phyloP scores from a whole-genome alignment of 2,329 filamentous ascomycete genomes.

The Botrytis squamosa region DNA sequence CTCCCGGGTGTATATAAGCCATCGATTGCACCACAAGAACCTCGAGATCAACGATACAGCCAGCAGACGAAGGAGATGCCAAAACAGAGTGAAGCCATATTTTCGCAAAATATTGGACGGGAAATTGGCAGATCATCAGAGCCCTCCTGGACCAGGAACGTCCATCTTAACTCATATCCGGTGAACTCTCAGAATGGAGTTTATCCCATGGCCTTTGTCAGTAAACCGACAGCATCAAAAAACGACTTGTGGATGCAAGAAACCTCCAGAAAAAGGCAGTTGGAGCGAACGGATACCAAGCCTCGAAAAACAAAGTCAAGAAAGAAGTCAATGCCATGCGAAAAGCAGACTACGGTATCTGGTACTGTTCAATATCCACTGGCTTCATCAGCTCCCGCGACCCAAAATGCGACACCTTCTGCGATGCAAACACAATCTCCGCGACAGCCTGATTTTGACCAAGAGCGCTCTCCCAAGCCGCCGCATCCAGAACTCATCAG shows the following conservation, averaged over 20 bases:
- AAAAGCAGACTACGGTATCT: neutral
- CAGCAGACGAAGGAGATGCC: neutral
- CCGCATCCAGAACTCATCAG: conserved; percentile 4
- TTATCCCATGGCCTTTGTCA: conserved; percentile 4
- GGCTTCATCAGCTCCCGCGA: neutral
- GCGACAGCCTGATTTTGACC: neutral
- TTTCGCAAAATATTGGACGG: neutral
- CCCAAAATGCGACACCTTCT: neutral
- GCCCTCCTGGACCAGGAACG: neutral
- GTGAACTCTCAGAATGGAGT: conserved; percentile 2
- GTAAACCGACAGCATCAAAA: neutral
- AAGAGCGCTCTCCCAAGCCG: neutral
- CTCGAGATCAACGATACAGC: neutral
- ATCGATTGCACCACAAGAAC: neutral
- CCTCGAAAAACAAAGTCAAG: conserved; percentile 1
- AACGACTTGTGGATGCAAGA: neutral
- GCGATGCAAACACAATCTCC: neutral
- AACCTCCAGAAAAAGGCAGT: neutral
- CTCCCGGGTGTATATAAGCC: neutral
- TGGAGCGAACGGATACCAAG: neutral
- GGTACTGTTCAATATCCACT: neutral
- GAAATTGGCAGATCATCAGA: neutral
- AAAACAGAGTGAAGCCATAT: neutral
- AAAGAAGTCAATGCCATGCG: neutral
- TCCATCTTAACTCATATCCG: neutral